Evolutionary conservation across 306 rosid genomes (phyloP).

Genomic region (Gastrolobium villosum): DNA sequence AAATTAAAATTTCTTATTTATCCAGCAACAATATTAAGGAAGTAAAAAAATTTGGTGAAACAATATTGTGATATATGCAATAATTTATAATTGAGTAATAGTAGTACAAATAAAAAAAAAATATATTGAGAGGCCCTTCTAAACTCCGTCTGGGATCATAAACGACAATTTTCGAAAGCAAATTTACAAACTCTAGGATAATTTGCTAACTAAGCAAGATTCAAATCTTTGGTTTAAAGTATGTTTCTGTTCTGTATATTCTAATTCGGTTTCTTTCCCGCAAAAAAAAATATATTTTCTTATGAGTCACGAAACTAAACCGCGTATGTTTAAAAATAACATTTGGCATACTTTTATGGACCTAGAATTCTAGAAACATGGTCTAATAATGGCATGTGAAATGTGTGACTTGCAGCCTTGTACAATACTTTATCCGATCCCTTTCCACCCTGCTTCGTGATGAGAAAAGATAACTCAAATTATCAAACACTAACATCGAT

Average conservation of each 20-base stretch:
- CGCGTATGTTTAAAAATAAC: not conserved
- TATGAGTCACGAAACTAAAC: not conserved
- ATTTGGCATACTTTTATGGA: not conserved
- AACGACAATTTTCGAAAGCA: too few relatives aligned
- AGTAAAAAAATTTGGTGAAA: too few relatives aligned
- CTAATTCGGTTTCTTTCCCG: too few relatives aligned
- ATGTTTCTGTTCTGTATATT: too few relatives aligned
- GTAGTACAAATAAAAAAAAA: too few relatives aligned
- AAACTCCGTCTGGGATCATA: too few relatives aligned
- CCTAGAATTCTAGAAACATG: not conserved
- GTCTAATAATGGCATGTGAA: conserved; percentile 21
- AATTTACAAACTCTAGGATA: too few relatives aligned
- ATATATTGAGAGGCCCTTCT: too few relatives aligned
- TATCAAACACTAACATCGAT: not conserved
- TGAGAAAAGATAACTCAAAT: not conserved
- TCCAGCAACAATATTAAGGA: too few relatives aligned
- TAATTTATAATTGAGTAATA: too few relatives aligned
- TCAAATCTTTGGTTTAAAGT: not conserved
- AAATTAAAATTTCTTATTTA: too few relatives aligned
- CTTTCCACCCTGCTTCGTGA: not conserved
- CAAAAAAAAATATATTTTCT: not conserved
- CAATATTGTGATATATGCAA: too few relatives aligned
- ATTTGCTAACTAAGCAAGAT: not conserved
- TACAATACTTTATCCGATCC: conserved; percentile 17
- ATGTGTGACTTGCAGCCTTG: conserved; percentile 11